Percentiles rank a stretch among this genome's conserved stretches.
phyloP scores from a whole-genome alignment of 1,284 basidiomycete genomes.

The Cryptococcus floricola region DNA sequence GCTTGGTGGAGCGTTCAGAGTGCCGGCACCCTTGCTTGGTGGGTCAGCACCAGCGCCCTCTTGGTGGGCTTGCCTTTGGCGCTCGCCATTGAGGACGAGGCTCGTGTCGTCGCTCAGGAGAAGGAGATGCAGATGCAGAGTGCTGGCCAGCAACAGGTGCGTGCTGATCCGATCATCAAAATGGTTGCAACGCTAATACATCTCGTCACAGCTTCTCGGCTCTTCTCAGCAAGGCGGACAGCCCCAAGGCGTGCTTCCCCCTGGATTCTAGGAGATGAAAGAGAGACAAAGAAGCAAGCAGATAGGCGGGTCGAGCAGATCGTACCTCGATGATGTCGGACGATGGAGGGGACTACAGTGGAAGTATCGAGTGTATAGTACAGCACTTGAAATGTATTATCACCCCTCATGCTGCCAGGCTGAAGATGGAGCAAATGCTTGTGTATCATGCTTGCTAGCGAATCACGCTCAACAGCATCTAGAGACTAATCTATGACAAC shows the following conservation, averaged over 20 bases:
- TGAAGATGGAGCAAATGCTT: no score
- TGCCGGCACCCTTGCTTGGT: conserved; percentile 86
- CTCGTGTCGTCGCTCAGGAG: conserved; percentile 89
- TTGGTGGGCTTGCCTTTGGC: conserved; percentile 90
- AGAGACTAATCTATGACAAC: not conserved
- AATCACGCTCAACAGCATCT: no score
- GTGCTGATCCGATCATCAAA: conserved; percentile 29
- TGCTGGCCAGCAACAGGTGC: conserved; percentile 81
- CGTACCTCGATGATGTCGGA: not conserved
- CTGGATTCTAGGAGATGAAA: conserved; percentile 39
- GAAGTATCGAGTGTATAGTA: not conserved
- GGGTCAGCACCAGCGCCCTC: conserved; percentile 87
- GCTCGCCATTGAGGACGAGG: conserved; percentile 90
- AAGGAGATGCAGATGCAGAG: conserved; percentile 91
- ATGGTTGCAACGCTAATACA: not conserved
- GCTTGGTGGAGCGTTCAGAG: conserved; percentile 57
- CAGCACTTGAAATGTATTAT: no score
- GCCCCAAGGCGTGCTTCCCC: conserved; percentile 40
- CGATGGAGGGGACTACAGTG: not conserved
- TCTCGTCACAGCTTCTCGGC: conserved; percentile 22
- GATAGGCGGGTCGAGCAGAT: not conserved
- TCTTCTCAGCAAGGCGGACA: conserved; percentile 24
- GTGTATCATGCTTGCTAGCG: no score
- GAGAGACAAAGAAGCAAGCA: no score
- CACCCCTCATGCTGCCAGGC: no score